Percentiles rank a stretch among this genome's conserved stretches.
Evolutionary conservation across 1,139 yeast species (phyloP).

Genomic region (Protomyces gravidus): DNA sequence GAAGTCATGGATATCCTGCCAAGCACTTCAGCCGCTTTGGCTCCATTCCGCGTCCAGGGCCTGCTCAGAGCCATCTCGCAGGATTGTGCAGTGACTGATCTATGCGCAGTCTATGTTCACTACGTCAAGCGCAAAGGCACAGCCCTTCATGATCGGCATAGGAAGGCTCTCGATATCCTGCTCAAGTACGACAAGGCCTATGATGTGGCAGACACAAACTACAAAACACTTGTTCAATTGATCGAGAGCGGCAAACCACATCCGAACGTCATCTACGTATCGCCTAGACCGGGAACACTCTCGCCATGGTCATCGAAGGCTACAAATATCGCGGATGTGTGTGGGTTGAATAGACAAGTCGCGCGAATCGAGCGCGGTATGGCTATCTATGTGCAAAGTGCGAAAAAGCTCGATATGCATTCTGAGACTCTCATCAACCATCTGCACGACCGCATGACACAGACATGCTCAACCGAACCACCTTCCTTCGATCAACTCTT

Average conservation of each 20-base stretch:
- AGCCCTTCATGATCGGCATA: constrained; percentile 39
- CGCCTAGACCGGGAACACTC: constrained; percentile 93
- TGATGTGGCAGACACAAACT: constrained; percentile 52
- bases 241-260: constrained; percentile 33
- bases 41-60: constrained; percentile 74
- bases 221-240: constrained; percentile 48
- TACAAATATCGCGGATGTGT: constrained; percentile 83
- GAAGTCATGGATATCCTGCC: constrained; percentile 39
- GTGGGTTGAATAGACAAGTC: constrained; percentile 68
- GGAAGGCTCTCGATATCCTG: constrained; percentile 50
- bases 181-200: constrained; percentile 71
- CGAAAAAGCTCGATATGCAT: constrained; percentile 44
- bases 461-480: constrained; percentile 49
- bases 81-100: constrained; percentile 49
- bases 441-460: constrained; percentile 94
- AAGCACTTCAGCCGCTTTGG: constrained; percentile 79
- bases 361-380: constrained; percentile 89
- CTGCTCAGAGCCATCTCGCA: constrained; percentile 43
- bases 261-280: constrained; percentile 57
- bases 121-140: constrained; percentile 51
- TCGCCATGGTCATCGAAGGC: constrained; percentile 99
- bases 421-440: constrained; percentile 51
- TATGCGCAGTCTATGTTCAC: constrained; percentile 75
- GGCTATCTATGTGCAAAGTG: constrained; percentile 57
- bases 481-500: constrained; percentile 71